Base-by-base conservation (phyloP, 2,329 filamentous ascomycete genomes). In the Hypoxylon sp. region DNA sequence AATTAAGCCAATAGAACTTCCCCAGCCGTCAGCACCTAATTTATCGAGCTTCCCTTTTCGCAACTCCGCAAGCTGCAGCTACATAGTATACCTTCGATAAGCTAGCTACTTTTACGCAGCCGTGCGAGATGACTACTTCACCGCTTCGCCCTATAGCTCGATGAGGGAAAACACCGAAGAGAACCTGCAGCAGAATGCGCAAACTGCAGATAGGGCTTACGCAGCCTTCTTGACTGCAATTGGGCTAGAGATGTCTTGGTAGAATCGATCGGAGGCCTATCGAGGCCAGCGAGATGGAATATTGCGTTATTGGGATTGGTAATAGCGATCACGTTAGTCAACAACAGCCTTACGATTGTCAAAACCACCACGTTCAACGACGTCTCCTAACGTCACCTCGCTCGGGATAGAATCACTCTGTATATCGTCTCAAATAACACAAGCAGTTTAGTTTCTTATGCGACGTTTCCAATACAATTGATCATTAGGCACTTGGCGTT, bases 41-140 rank as follows among this genome's bases (percentile, higher is more conserved):
- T 46, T 67, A 69, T 60, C 66, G 37, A 71, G 24, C 66, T 71
- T 69, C 69, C 69, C 50, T 55, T 71, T 71, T 69, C 50, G 62
- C 48, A 56, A 55, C 37, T 29, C 11, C 19, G 15, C 39, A 52
- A 37, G 2, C 52, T 65, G 52, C 44, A 65, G 11, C 27, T 27
- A 27, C n/a, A 5, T 5, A 27, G 24, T 51, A 19, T 29, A n/a
- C 37, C 47, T 29, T 65, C 27, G 32, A 51, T 58, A 51, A 57
- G 62, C 24, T 66, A 54, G 29, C 19, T 58, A 50, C 7, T 13
- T 27, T 5, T 24, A 44, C 51, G 42, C 55, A 51, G 62, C 21
- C 53, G 51, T 11, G 17, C 15, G 35, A 35, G 11, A 24, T 53
- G 44, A 27, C 29, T 27, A 31, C 32, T 48, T 64, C 65, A 65